Evolutionary conservation across 768 basidiomycete genomes (phyloP).

Genomic region (Pleurotus pulmonarius): DNA sequence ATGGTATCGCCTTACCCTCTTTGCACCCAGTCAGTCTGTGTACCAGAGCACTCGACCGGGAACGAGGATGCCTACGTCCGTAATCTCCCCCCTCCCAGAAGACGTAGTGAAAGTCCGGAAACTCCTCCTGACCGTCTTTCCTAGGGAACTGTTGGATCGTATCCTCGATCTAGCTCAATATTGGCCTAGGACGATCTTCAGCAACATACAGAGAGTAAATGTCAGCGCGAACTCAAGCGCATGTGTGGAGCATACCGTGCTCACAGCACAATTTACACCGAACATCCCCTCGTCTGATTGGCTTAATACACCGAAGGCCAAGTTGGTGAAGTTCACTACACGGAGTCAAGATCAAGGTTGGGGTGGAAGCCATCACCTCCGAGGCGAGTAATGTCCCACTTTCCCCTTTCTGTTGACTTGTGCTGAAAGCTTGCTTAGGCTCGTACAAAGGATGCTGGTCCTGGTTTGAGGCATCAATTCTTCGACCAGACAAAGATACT

Average conservation of each 20-base stretch:
- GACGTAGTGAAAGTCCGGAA: neutral
- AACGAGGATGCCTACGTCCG: too few species aligned
- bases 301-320: slow-evolving; percentile 7
- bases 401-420: neutral
- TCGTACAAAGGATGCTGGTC: slow-evolving; percentile 25
- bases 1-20: too few species aligned
- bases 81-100: neutral
- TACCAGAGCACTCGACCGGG: too few species aligned
- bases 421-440: slow-evolving; percentile 12
- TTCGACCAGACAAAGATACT: slow-evolving; percentile 13
- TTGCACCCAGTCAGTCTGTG: too few species aligned
- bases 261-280: neutral
- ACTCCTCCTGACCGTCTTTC: neutral
- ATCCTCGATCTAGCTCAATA: neutral
- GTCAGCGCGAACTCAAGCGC: neutral
- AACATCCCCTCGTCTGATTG: neutral
- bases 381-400: slow-evolving; percentile 13
- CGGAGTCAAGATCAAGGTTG: slow-evolving; percentile 29
- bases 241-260: neutral
- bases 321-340: slow-evolving; percentile 14
- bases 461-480: slow-evolving; percentile 30
- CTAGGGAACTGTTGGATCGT: neutral
- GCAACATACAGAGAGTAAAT: neutral
- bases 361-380: slow-evolving; percentile 19
- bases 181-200: neutral